Evolutionary conservation across 2,329 filamentous ascomycete genomes (phyloP).

Genomic region (Monosporascus sp.): DNA sequence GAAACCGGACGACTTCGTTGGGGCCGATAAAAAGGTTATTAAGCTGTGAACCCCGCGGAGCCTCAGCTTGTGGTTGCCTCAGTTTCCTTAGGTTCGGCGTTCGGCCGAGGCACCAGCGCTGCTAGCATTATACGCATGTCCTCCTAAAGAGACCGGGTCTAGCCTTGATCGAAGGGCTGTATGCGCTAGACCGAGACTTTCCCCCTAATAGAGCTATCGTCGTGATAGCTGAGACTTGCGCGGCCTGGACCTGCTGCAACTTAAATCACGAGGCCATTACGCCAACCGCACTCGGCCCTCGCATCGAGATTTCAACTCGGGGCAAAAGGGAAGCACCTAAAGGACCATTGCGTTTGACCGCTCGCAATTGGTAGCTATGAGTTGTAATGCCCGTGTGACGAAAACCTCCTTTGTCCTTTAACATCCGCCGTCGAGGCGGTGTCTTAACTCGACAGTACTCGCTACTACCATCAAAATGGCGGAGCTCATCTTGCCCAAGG

Average conservation of each 20-base stretch:
- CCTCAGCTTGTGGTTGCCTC: neutral
- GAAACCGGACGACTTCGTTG: neutral
- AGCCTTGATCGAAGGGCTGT: neutral
- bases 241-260: neutral
- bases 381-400: neutral
- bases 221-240: neutral
- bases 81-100: neutral
- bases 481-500: conserved; percentile 47
- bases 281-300: neutral
- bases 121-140: neutral
- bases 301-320: neutral
- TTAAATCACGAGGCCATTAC: neutral
- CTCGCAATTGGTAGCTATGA: neutral
- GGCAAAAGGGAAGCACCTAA: neutral
- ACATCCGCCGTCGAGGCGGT: neutral
- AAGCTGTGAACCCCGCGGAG: too few species aligned
- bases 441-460: neutral
- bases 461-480: conserved; percentile 18
- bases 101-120: neutral
- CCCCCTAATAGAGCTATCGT: neutral
- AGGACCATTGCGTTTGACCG: neutral
- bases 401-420: neutral
- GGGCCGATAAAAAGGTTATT: neutral
- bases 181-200: neutral
- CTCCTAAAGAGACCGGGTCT: neutral